Conservation (phyloP, 805 yeast species). For the Metschnikowia gelsemii region DNA sequence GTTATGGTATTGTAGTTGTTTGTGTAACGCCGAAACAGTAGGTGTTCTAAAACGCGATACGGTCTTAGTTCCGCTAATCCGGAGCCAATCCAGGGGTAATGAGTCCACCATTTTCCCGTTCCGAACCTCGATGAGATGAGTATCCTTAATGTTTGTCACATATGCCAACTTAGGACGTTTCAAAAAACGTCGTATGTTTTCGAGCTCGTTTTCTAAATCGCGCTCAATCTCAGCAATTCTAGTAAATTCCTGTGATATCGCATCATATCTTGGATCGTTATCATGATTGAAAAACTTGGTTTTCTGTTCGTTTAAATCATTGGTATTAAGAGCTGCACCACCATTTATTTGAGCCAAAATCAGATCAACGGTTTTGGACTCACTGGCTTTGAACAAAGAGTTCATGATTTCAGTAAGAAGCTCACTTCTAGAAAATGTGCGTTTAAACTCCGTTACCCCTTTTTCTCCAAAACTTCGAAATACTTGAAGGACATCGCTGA, state of each 20-base stretch:
- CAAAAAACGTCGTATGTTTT: slow-evolving; percentile 42
- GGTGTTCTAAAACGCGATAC: slow-evolving; percentile 78
- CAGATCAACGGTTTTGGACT: slow-evolving; percentile 30
- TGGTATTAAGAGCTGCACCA: slow-evolving; percentile 50
- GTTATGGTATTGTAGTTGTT: slow-evolving; percentile 56
- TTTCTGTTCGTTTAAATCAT: slow-evolving; percentile 44
- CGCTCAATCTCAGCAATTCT: slow-evolving; percentile 46
- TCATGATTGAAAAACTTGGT: slow-evolving; percentile 42
- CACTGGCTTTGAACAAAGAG: slow-evolving; percentile 34
- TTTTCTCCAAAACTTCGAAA: slow-evolving; percentile 18
- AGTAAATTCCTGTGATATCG: slow-evolving; percentile 35
- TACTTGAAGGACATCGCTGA: slow-evolving; percentile 35
- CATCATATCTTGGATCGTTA: slow-evolving; percentile 34
- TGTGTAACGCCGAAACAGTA: slow-evolving; percentile 47
- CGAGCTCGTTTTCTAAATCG: slow-evolving; percentile 54
- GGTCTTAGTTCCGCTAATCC: slow-evolving; percentile 64
- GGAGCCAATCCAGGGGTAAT: slow-evolving; percentile 76
- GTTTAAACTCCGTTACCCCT: slow-evolving; percentile 12
- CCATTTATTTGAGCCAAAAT: slow-evolving; percentile 53
- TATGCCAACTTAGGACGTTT: slow-evolving; percentile 59
- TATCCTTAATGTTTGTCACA: slow-evolving; percentile 58
- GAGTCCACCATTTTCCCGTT: slow-evolving; percentile 50
- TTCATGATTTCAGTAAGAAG: slow-evolving; percentile 40
- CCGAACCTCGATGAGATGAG: slow-evolving; percentile 74
- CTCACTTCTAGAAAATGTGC: slow-evolving; percentile 29